Evolutionary conservation across 176 grass and related monocot species (phyloP).

Genomic region (Aegilops umbellulata): DNA sequence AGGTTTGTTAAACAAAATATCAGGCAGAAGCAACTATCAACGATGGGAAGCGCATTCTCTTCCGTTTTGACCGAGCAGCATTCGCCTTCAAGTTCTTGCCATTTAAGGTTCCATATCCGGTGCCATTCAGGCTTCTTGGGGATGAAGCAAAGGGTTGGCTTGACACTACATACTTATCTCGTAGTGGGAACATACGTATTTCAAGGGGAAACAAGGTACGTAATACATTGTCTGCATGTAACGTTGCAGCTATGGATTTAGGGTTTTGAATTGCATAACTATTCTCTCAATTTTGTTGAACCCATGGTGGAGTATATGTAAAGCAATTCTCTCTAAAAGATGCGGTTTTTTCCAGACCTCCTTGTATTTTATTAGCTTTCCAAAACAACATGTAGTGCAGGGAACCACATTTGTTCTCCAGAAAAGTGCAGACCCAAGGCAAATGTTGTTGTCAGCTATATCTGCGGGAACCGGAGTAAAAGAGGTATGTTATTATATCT

Average conservation of each 20-base stretch:
- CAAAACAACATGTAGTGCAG: constrained; percentile 88
- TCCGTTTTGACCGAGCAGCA: constrained; percentile 88
- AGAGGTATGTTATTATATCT: constrained; percentile 40
- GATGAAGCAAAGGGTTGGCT: constrained; percentile 98
- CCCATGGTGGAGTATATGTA: not conserved
- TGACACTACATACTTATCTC: constrained; percentile 90
- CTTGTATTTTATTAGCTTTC: constrained; percentile 40
- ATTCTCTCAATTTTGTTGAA: not conserved
- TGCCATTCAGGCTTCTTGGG: constrained; percentile 91
- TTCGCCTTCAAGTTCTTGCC: constrained; percentile 93
- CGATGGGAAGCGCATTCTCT: constrained; percentile 83
- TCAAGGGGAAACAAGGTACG: constrained; percentile 97
- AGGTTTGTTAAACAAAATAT: constrained; percentile 6
- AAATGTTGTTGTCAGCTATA: constrained; percentile 78
- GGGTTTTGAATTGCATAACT: not conserved
- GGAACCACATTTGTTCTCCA: constrained; percentile 95
- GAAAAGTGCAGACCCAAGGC: constrained; percentile 76
- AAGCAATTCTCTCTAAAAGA: not conserved
- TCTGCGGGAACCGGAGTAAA: constrained; percentile 48
- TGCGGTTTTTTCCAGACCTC: not conserved
- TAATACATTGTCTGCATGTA: not conserved
- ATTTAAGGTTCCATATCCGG: constrained; percentile 97
- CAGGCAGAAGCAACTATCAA: constrained; percentile 81
- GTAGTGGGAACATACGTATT: constrained; percentile 78
- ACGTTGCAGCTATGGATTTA: not conserved